Percentiles rank a stretch among this genome's conserved stretches.
Evolutionary conservation across 2,329 filamentous ascomycete genomes (phyloP).

Genomic region (Xylariales sp.): DNA sequence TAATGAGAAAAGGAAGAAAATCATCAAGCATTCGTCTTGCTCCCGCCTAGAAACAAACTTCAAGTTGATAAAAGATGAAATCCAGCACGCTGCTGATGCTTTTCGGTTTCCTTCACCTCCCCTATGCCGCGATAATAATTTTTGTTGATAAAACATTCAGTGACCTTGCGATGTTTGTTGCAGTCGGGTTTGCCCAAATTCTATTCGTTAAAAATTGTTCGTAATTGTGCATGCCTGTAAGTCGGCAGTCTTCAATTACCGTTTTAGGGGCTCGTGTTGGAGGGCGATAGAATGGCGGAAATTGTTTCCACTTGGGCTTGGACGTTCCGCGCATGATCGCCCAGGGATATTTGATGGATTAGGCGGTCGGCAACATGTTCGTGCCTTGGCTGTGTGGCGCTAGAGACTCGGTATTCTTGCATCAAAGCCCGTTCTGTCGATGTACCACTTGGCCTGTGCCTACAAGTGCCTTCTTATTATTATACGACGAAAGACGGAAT

Average conservation of each 20-base stretch:
- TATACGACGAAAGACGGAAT: background rate
- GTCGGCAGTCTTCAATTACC: background rate
- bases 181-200: background rate
- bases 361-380: conserved; percentile 31
- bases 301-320: conserved; percentile 11
- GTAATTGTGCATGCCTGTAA: background rate
- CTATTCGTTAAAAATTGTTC: background rate
- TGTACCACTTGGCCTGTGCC: conserved; percentile 30
- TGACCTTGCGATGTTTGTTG: background rate
- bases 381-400: conserved; percentile 17
- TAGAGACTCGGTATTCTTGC: conserved; percentile 25
- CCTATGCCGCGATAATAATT: background rate
- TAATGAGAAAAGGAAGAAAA: conserved; percentile 3
- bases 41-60: background rate
- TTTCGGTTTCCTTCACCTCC: background rate
- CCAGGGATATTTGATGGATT: conserved; percentile 4
- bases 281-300: background rate
- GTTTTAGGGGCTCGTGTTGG: background rate
- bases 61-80: conserved; percentile 4
- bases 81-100: background rate
- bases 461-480: conserved; percentile 29
- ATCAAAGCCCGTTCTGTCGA: conserved; percentile 27
- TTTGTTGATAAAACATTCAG: background rate
- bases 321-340: conserved; percentile 21
- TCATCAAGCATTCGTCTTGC: background rate